Evolutionary conservation across 1,284 basidiomycete genomes (phyloP).

Genomic region (Ustilago trichophora): DNA sequence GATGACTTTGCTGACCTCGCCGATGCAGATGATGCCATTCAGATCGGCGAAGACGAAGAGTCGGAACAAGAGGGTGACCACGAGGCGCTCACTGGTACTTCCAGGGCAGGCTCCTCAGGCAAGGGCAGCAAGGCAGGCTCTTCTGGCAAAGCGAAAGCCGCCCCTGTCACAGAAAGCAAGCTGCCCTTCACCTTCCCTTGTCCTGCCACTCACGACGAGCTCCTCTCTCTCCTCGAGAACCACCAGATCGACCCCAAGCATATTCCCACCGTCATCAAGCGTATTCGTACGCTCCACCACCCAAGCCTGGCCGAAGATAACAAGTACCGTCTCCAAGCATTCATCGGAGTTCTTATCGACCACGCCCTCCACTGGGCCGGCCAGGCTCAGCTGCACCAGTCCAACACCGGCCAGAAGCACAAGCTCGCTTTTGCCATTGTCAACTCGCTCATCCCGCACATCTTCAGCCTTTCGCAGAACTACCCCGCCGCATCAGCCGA

Average conservation of each 20-base stretch:
- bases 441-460: constrained; percentile 79
- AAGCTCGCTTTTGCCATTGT: constrained; percentile 75
- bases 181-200: constrained; percentile 92
- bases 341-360: constrained; percentile 87
- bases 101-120: constrained; percentile 9
- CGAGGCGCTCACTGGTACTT: constrained; percentile 30
- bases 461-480: constrained; percentile 79
- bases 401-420: constrained; percentile 64
- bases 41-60: constrained; percentile 60
- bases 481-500: constrained; percentile 84
- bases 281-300: constrained; percentile 89
- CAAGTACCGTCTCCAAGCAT: constrained; percentile 75
- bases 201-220: constrained; percentile 84
- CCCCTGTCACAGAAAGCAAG: constrained; percentile 29
- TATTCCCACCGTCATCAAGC: constrained; percentile 83
- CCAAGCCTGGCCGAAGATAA: constrained; percentile 89
- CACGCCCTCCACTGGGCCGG: constrained; percentile 76
- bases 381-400: constrained; percentile 27
- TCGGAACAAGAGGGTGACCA: constrained; percentile 41
- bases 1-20: constrained; percentile 56
- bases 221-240: constrained; percentile 80
- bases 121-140: constrained; percentile 10
- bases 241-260: constrained; percentile 71
- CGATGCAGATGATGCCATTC: constrained; percentile 49
- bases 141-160: neutral